These are phyloP conservation scores for Yamadazyma insecticola DNA, from an alignment of 805 yeast genomes.

Conservation along the genomic window DNA sequence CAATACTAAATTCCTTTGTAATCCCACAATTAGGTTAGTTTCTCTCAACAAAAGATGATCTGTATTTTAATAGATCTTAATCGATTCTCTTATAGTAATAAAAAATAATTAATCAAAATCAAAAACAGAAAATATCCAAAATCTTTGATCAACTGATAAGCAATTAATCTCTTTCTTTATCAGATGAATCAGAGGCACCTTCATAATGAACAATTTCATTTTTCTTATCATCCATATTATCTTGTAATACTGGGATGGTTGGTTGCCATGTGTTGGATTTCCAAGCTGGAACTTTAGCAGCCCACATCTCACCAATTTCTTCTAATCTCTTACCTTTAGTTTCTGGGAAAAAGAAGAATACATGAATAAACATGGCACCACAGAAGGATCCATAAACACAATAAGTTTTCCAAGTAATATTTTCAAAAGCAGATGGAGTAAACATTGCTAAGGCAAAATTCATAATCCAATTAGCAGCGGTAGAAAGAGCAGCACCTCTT, in stretches of 20 bases:
- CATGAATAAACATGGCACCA: constrained; percentile 41
- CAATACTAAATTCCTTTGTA: constrained; percentile 2
- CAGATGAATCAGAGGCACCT: constrained; percentile 5
- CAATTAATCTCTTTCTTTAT: constrained; percentile 1
- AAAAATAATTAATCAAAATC: background rate
- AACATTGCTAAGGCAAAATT: constrained; percentile 62
- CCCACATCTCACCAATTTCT: constrained; percentile 42
- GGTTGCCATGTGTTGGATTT: constrained; percentile 30
- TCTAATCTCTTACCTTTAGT: constrained; percentile 53
- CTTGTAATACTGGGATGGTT: constrained; percentile 24
- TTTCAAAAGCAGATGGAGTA: constrained; percentile 51
- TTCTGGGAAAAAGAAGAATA: constrained; percentile 47
- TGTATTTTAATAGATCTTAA: background rate
- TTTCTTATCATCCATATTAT: constrained; percentile 23
- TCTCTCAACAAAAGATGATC: constrained; percentile 9
- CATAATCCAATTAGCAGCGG: constrained; percentile 62
- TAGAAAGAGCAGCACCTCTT: constrained; percentile 62
- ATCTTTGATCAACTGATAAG: too few species aligned
- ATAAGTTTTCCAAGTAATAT: constrained; percentile 54
- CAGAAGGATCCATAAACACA: constrained; percentile 49
- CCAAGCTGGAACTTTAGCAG: constrained; percentile 35
- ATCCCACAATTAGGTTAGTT: constrained; percentile 6
- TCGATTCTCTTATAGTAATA: background rate
- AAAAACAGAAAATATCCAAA: background rate
- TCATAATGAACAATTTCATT: constrained; percentile 5